Evolutionary conservation across 768 basidiomycete species (phyloP).

Genomic region (Lactarius sp.): DNA sequence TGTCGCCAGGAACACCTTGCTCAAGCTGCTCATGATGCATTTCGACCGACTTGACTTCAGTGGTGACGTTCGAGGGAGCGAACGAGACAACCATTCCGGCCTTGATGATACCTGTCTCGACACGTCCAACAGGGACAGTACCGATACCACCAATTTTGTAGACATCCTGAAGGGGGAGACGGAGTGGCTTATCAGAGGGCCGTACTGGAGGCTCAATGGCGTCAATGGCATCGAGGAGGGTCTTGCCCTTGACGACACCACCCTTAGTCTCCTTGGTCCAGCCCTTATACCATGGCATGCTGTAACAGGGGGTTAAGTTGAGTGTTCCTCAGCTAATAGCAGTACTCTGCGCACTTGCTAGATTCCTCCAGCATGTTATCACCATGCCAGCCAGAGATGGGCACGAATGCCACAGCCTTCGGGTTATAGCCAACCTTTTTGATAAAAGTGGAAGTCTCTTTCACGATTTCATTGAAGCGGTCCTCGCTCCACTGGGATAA

Average conservation of each 20-base stretch:
- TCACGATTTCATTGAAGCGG: conserved; percentile 99
- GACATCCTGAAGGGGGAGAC: conserved; percentile 99
- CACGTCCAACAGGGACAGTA: conserved; percentile 99
- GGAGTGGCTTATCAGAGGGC: conserved; percentile 99
- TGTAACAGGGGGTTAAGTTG: conserved; percentile 33
- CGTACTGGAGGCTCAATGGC: conserved; percentile 97
- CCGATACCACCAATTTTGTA: conserved; percentile 99
- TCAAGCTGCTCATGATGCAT: conserved; percentile 99
- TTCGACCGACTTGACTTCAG: conserved; percentile 99
- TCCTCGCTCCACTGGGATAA: conserved; percentile 88
- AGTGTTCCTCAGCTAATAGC: neutral
- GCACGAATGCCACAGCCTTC: conserved; percentile 96
- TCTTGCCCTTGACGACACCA: conserved; percentile 95
- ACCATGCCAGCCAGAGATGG: conserved; percentile 99
- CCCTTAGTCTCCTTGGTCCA: conserved; percentile 97
- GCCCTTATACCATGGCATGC: conserved; percentile 99
- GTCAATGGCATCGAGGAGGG: conserved; percentile 98
- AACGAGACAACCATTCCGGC: conserved; percentile 99
- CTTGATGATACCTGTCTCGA: conserved; percentile 99
- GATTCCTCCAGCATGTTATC: conserved; percentile 99
- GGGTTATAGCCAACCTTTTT: conserved; percentile 99
- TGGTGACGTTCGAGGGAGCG: conserved; percentile 96
- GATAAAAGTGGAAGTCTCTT: conserved; percentile 96
- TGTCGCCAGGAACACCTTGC: conserved; percentile 95
- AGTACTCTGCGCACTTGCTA: conserved; percentile 56